Percentiles rank a stretch among this genome's conserved stretches.
Conservation (phyloP, 306 rosid species). For the Medicago arabica region DNA sequence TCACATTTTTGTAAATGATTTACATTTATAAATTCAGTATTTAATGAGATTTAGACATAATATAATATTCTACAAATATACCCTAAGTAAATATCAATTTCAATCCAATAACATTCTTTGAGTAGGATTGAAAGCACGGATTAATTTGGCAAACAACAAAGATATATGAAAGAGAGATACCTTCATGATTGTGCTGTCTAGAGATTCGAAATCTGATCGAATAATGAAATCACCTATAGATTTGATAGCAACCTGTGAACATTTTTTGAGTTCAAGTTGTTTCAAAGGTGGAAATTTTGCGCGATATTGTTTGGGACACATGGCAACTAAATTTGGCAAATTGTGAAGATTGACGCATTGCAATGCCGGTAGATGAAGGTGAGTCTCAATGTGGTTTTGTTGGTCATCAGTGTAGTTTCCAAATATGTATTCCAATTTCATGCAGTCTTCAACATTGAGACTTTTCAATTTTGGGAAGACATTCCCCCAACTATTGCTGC, state of each 20-base stretch:
- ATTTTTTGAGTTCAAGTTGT: fast-evolving
- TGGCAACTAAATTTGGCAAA: not conserved
- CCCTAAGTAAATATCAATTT: too few species aligned
- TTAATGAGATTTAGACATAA: too few species aligned
- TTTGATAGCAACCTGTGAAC: not conserved
- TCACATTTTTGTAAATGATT: too few species aligned
- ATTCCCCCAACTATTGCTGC: too few species aligned
- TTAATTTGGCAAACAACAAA: not conserved
- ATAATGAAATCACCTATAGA: not conserved
- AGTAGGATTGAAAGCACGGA: not conserved
- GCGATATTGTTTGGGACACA: not conserved
- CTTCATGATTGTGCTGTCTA: not conserved
- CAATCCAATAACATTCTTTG: not conserved
- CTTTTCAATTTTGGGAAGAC: not conserved
- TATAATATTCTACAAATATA: too few species aligned
- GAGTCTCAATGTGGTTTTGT: not conserved
- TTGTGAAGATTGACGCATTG: fast-evolving
- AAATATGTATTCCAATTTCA: conserved; percentile 13
- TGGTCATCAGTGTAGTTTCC: not conserved
- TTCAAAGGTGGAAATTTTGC: not conserved
- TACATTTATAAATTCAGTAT: too few species aligned
- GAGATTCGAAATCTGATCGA: not conserved
- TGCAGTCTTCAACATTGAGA: not conserved
- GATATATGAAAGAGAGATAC: not conserved
- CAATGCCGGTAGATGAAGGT: conserved; percentile 6